These are phyloP conservation scores for Mycosarcoma mackinlayi DNA, from an alignment of 1,284 basidiomycete species.

Conservation along the genomic window DNA sequence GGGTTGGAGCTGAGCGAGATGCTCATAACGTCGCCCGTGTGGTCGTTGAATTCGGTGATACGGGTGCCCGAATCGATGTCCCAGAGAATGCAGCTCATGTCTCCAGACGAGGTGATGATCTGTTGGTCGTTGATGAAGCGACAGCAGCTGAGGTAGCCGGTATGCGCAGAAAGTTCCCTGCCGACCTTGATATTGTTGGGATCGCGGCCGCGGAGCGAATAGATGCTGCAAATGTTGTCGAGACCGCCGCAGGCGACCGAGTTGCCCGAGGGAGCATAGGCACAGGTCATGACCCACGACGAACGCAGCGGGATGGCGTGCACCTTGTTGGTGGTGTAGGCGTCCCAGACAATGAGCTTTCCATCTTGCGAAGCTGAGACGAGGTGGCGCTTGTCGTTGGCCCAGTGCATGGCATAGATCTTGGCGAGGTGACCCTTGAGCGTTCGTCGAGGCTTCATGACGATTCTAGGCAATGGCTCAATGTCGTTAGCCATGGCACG, in stretches of 20 bases:
- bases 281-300: slow-evolving; percentile 99
- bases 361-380: slow-evolving; percentile 99
- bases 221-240: slow-evolving; percentile 98
- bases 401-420: slow-evolving; percentile 99
- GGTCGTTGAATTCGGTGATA: slow-evolving; percentile 96
- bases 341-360: slow-evolving; percentile 99
- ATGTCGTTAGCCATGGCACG: slow-evolving; percentile 96
- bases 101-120: slow-evolving; percentile 95
- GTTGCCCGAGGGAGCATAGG: slow-evolving; percentile 95
- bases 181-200: slow-evolving; percentile 71
- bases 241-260: slow-evolving; percentile 98
- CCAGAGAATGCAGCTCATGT: slow-evolving; percentile 99
- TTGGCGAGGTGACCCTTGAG: slow-evolving; percentile 97
- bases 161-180: slow-evolving; percentile 93
- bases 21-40: slow-evolving; percentile 96
- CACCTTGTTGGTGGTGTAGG: slow-evolving; percentile 99
- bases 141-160: slow-evolving; percentile 96
- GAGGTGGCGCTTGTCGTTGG: slow-evolving; percentile 92
- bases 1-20: slow-evolving; percentile 91
- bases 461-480: slow-evolving; percentile 90
- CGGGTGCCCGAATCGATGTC: slow-evolving; percentile 96
- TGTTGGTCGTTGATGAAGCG: slow-evolving; percentile 98
- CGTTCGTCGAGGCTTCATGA: slow-evolving; percentile 93
- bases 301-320: slow-evolving; percentile 97
- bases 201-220: slow-evolving; percentile 78